These are phyloP conservation scores for Phytophthora boehmeriae DNA, from an alignment of 352 stramenopile species.

Conservation along the genomic window DNA sequence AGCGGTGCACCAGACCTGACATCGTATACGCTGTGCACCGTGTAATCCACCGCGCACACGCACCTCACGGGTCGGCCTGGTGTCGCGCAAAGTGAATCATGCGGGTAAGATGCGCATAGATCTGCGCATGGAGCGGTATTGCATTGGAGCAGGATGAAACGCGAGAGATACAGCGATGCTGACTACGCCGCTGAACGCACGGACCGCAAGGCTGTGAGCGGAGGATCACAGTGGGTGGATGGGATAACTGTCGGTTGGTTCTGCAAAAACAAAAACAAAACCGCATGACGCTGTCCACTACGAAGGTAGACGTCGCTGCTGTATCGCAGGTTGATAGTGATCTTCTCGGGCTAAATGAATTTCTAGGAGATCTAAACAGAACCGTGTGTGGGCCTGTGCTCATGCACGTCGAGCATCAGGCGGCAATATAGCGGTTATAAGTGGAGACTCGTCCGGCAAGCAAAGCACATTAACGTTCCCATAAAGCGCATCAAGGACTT, in stretches of 20 bases:
- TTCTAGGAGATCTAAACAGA: not conserved
- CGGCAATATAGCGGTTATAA: slow-evolving; percentile 13
- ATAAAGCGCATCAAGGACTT: slow-evolving; percentile 15
- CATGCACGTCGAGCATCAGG: slow-evolving; percentile 6
- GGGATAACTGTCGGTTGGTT: not conserved
- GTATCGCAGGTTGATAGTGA: slow-evolving; percentile 1
- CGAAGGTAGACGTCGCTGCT: slow-evolving; percentile 12
- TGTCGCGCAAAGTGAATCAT: slow-evolving; percentile 3
- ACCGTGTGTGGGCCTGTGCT: not conserved
- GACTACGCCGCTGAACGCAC: slow-evolving; percentile 2
- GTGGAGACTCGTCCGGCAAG: slow-evolving; percentile 4
- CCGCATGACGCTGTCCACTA: slow-evolving; percentile 6
- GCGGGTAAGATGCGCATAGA: not conserved
- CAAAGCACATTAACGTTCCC: slow-evolving; percentile 7
- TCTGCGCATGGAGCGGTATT: not conserved
- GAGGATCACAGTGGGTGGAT: not conserved
- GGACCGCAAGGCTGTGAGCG: slow-evolving; percentile 9
- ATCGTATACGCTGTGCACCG: slow-evolving; percentile 6
- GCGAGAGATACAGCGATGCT: slow-evolving; percentile 4
- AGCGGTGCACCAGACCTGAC: slow-evolving; percentile 7
- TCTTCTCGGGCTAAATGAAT: slow-evolving; percentile 9
- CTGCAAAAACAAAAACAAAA: slow-evolving; percentile 10
- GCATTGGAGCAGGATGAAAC: not conserved
- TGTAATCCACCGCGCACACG: not conserved
- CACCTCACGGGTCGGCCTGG: not conserved